Base-by-base conservation (phyloP, 352 stramenopile genomes). In the Globisporangium iwayamae region DNA sequence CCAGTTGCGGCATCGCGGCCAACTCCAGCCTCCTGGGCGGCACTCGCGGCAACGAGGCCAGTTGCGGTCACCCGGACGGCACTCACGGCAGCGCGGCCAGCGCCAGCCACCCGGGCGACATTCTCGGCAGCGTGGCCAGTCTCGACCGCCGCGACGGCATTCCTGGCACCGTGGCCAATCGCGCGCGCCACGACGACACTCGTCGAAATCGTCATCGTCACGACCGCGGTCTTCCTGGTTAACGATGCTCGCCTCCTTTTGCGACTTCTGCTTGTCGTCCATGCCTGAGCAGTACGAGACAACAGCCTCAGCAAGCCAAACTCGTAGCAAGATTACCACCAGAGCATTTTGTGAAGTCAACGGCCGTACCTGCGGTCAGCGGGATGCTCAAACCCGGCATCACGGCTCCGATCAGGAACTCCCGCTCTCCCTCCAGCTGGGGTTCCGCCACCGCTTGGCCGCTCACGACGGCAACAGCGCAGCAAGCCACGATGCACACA, bases 1-100 rank as follows among this genome's bases (percentile, higher is more conserved):
- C 55, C 38, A 50, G 55, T 50, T 20, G 14, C 20, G 55, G 55
- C 55, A 60, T 25, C 55, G 36, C 9, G 55, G 55, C 55, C 54
- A 60, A 14, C 20, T 51, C 54, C 54, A 60, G 54, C 54, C 36
- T 50, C 54, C 53, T 14, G 32, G 53, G 32, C 53, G 30, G 18
- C 53, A 59, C 18, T 59, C 34, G 0, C 1, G 1, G 34, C 53
- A 59, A 6, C 53, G 53, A 2, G 53, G 53, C 32, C 53, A 59
- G 13, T 59, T 22, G 9, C 53, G 53, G 16, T 2, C 53, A 13
- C 53, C 53, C 9, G 14, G 36, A 9, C 53, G 54, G 9, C 54
- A 60, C 2, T 60, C 36, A 8, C 51, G 51, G 30, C 51, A 56
- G 2, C 51, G 51, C 4, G 51, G 30, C 51, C 51, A 56, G 51